Conservation (phyloP, 176 grass and related monocot species). For the Rhipidocladum racemiflorum region DNA sequence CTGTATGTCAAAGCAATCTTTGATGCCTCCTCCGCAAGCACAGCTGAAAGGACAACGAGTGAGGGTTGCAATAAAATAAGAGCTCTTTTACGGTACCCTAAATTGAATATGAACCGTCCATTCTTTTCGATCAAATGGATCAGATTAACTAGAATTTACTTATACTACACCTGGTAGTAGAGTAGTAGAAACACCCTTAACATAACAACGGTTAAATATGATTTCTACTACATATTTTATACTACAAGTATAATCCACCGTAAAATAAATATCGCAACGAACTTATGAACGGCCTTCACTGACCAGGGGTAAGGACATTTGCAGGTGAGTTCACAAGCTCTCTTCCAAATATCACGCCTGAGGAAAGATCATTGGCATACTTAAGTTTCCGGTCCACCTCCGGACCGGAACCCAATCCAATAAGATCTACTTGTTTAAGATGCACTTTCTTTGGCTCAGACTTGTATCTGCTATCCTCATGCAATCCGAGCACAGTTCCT, state of each 20-base stretch:
- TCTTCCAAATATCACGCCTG: constrained; percentile 90
- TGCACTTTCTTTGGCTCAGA: constrained; percentile 77
- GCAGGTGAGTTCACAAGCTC: constrained; percentile 96
- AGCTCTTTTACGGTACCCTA: no score
- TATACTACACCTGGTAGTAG: no score
- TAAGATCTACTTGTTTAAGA: constrained; percentile 80
- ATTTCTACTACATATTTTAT: no score
- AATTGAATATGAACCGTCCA: no score
- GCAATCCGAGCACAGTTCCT: constrained; percentile 78
- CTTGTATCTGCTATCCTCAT: constrained; percentile 93
- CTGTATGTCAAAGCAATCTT: constrained; percentile 72
- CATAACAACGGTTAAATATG: no score
- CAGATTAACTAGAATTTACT: no score
- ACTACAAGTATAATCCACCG: no score
- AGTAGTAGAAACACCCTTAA: no score
- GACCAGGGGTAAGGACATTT: constrained; percentile 95
- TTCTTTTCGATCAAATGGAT: no score
- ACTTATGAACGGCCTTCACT: neutral
- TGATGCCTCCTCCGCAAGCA: constrained; percentile 89
- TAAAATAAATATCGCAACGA: neutral
- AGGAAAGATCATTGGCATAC: constrained; percentile 68
- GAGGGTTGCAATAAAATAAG: neutral
- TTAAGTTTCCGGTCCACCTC: constrained; percentile 79
- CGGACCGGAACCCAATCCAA: constrained; percentile 65
- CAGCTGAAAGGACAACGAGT: constrained; percentile 48